Evolutionary conservation across 306 rosid genomes (phyloP), one percentile per base, ranked within the genome.

Genomic region (Abrus pulchellus): DNA sequence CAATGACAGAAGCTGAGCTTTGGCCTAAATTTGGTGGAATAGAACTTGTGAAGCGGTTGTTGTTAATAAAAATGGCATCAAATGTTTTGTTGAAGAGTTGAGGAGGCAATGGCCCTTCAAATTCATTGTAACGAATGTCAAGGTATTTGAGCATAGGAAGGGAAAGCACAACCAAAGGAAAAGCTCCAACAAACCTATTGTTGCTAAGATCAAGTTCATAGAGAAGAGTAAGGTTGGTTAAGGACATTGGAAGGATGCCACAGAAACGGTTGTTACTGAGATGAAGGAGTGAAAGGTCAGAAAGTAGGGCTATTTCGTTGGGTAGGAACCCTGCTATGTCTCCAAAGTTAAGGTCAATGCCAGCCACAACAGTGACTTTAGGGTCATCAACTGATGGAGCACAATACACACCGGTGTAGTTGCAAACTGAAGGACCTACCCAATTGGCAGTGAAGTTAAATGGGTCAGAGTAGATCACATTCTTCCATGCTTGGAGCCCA

Each of bases 281-380:
- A 82, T 95, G 98, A 67, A 93, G 86, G 12, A 95, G 88, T 28
- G 93, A 80, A 72, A 95, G 93, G 75, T 93, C 99, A 4, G 74
- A 47, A 52, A 95, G 86, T 1, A 95, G 93, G 75, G 93, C 96
- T 34, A 95, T 12, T 81, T 95, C 94, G 0, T 77, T 20, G 0
- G 99, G 97, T 48, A 95, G 89, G 83, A 90, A 89, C 50, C 99
- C 99, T 6, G 98, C 99, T 28, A 95, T 70, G 90, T 95, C 94
- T 2, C 28, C 92, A 9, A 54, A 68, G 79, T 95, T 95, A 41
- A 95, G 90, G 86, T 95, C 97, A 76, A 95, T 89, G 68, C 97
- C 98, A 38, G 98, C 91, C 6, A 93, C 97, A 75, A 91, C 95
- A 29, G 11, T 78, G 36, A 67, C 55, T 13, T 82, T 71, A n/a